phyloP scores from a whole-genome alignment of 176 grass and related monocot genomes.

The Raddia guianensis region DNA sequence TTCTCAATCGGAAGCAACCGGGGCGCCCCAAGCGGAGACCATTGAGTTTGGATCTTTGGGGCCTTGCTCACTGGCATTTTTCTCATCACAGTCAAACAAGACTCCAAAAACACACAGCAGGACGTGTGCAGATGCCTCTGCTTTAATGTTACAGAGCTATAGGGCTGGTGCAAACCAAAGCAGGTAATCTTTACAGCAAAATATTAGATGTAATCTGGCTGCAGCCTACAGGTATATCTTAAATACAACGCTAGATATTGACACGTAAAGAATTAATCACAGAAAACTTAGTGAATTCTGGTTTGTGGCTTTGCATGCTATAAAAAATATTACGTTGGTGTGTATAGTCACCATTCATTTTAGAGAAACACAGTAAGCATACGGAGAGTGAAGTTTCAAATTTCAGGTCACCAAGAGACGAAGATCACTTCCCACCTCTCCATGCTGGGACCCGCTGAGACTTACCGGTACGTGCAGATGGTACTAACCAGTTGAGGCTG shows the following conservation, averaged over 20 bases:
- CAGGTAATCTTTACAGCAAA: conserved; percentile 44
- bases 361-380: neutral
- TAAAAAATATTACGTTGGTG: conserved; percentile 4
- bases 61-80: conserved; percentile 48
- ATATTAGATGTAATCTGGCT: neutral
- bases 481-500: conserved; percentile 55
- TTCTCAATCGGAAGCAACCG: conserved; percentile 16
- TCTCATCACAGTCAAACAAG: conserved; percentile 39
- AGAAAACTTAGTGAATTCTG: neutral
- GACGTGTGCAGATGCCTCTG: conserved; percentile 10
- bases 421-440: conserved; percentile 74
- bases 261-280: neutral
- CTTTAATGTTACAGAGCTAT: conserved; percentile 22
- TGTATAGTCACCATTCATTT: too few relatives aligned
- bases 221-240: neutral
- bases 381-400: neutral
- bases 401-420: conserved; percentile 59
- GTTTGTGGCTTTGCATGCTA: neutral
- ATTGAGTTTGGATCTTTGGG: conserved; percentile 68
- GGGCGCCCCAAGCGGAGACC: conserved; percentile 9
- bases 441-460: conserved; percentile 38
- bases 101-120: neutral
- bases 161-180: neutral
- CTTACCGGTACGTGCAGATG: conserved; percentile 42
- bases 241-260: neutral